A percentile compares a stretch with the other conserved stretches of the same genome.
These are phyloP conservation scores for Vigna nakashimae DNA, from an alignment of 306 rosid genomes.

Conservation along the genomic window DNA sequence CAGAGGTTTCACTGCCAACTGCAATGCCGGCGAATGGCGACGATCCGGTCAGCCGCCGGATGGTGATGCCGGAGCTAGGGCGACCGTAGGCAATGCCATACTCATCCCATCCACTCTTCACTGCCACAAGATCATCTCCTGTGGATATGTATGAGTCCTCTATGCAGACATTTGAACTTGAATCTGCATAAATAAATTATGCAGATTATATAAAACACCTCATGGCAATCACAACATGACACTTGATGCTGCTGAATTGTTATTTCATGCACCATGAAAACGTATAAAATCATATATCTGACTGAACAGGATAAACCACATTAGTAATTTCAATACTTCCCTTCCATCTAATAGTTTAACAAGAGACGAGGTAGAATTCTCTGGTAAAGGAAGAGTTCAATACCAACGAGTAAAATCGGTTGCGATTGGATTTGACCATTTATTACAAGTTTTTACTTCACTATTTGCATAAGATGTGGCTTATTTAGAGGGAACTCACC, in stretches of 20 bases:
- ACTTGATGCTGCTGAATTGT: not conserved
- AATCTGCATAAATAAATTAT: conserved; percentile 59
- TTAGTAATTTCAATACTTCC: not conserved
- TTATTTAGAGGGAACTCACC: conserved; percentile 53
- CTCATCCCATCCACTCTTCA: conserved; percentile 96
- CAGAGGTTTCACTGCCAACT: conserved; percentile 91
- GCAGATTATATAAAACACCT: conserved; percentile 11
- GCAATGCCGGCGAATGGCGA: conserved; percentile 87
- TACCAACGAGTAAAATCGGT: conserved; percentile 12
- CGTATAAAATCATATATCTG: not conserved
- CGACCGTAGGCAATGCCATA: conserved; percentile 86
- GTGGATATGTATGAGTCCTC: conserved; percentile 87
- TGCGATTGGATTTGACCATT: conserved; percentile 45
- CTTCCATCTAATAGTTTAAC: not conserved
- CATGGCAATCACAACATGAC: not conserved
- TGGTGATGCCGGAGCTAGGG: conserved; percentile 68
- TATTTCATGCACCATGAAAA: not conserved
- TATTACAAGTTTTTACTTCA: not conserved
- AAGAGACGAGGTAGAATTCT: not conserved
- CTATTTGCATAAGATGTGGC: conserved; percentile 13
- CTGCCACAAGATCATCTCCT: conserved; percentile 91
- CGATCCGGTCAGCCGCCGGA: conserved; percentile 79
- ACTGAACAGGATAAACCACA: not conserved
- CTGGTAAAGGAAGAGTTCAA: not conserved
- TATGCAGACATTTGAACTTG: conserved; percentile 87